These are phyloP conservation scores for Dissoconium aciculare DNA, from an alignment of 2,329 filamentous ascomycete genomes.

Conservation along the genomic window DNA sequence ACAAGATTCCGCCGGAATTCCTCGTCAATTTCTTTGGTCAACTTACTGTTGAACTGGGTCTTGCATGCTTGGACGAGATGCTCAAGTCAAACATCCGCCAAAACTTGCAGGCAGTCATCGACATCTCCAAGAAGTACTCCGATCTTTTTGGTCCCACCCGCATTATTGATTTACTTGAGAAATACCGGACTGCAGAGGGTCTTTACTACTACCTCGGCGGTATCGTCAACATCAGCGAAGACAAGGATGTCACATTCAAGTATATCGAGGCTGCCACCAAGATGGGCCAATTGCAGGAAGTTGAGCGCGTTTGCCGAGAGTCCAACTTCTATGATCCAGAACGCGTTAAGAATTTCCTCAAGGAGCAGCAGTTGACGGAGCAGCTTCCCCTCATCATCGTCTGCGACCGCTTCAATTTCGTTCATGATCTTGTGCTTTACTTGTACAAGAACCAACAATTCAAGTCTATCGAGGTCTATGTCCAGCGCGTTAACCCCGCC, in stretches of 20 bases:
- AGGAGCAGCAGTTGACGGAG: slow-evolving; percentile 83
- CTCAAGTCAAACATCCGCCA: slow-evolving; percentile 91
- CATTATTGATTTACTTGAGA: slow-evolving; percentile 88
- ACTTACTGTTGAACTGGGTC: slow-evolving; percentile 83
- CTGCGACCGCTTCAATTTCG: slow-evolving; percentile 98
- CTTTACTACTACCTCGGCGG: slow-evolving; percentile 97
- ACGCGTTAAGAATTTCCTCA: slow-evolving; percentile 98
- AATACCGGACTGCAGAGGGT: slow-evolving; percentile 92
- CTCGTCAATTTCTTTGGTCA: slow-evolving; percentile 84
- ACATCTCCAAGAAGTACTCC: slow-evolving; percentile 94
- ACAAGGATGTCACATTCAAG: slow-evolving; percentile 94
- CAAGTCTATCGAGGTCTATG: slow-evolving; percentile 95
- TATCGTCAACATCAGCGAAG: slow-evolving; percentile 92
- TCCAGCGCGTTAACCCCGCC: slow-evolving; percentile 87
- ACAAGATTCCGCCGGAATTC: slow-evolving; percentile 85
- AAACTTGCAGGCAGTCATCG: slow-evolving; percentile 86
- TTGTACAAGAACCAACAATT: slow-evolving; percentile 99
- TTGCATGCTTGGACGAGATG: slow-evolving; percentile 94
- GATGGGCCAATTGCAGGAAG: slow-evolving; percentile 86
- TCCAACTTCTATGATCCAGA: slow-evolving; percentile 76
- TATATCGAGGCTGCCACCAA: slow-evolving; percentile 95
- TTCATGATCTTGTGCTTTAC: slow-evolving; percentile 90
- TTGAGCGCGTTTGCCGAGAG: slow-evolving; percentile 93
- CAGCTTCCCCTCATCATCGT: slow-evolving; percentile 95
- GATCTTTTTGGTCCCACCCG: slow-evolving; percentile 78